Evolutionary conservation across 805 yeast species (phyloP).

Genomic region (Maudiozyma saulgeensis): DNA sequence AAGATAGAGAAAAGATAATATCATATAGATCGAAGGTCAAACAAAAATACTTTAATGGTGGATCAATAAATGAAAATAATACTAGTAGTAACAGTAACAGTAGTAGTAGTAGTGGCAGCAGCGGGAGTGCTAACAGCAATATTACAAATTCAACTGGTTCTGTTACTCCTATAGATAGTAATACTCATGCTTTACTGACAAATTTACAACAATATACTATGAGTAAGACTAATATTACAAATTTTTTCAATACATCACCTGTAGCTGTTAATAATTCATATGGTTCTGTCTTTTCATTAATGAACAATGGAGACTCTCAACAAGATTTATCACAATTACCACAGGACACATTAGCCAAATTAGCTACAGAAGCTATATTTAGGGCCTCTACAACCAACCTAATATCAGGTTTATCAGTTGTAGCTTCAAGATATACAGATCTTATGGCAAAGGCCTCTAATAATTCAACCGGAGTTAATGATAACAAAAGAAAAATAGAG

Average conservation of each 20-base stretch:
- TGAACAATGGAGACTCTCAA: slow-evolving; percentile 49
- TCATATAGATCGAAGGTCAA: slow-evolving; percentile 4
- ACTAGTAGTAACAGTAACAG: not conserved
- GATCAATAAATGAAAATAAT: not conserved
- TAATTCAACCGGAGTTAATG: slow-evolving; percentile 12
- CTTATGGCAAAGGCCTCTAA: slow-evolving; percentile 25
- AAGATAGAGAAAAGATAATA: slow-evolving; percentile 15
- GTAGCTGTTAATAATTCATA: slow-evolving; percentile 39
- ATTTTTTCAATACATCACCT: slow-evolving; percentile 29
- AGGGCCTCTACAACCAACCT: slow-evolving; percentile 44
- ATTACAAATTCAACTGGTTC: not conserved
- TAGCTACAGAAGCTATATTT: slow-evolving; percentile 61
- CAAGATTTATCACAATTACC: slow-evolving; percentile 65
- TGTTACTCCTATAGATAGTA: slow-evolving; percentile 1
- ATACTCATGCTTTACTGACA: not conserved
- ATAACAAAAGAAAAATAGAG: slow-evolving; percentile 7
- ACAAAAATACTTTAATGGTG: not conserved
- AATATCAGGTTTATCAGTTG: slow-evolving; percentile 57
- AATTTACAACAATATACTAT: slow-evolving; percentile 23
- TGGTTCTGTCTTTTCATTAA: slow-evolving; percentile 57
- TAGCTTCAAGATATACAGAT: slow-evolving; percentile 54
- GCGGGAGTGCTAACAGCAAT: not conserved
- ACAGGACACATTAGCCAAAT: slow-evolving; percentile 46
- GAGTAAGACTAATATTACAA: slow-evolving; percentile 16
- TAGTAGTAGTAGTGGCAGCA: not conserved